These are phyloP conservation scores for Blastocystis hominis DNA, from an alignment of 352 stramenopile genomes.

Conservation along the genomic window DNA sequence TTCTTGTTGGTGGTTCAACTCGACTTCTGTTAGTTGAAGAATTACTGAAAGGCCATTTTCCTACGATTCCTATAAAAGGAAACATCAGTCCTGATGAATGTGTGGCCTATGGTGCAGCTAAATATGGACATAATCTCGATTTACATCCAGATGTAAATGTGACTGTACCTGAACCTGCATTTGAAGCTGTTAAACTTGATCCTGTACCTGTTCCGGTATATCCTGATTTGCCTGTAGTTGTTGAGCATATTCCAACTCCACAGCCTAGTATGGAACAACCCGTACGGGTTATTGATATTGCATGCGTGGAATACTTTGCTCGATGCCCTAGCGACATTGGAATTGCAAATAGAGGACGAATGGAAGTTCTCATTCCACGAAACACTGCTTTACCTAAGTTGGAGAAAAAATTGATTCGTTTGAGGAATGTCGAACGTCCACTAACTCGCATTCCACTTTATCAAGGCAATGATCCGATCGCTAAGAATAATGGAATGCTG, in stretches of 20 bases:
- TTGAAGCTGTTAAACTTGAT: no score
- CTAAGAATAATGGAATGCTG: not conserved
- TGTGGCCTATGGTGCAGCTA: slow-evolving; percentile 51
- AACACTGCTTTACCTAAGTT: not conserved
- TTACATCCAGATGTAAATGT: no score
- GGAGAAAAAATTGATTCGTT: not conserved
- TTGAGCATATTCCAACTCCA: no score
- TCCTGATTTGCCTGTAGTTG: no score
- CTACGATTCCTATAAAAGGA: not conserved
- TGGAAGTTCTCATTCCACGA: not conserved
- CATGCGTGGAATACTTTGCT: no score
- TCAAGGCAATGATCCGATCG: not conserved
- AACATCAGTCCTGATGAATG: slow-evolving; percentile 54
- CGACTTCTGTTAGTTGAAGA: slow-evolving; percentile 1
- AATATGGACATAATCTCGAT: slow-evolving; percentile 2
- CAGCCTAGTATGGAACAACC: no score
- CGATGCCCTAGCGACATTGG: not conserved
- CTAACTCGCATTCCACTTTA: not conserved
- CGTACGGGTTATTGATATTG: no score
- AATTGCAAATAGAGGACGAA: not conserved
- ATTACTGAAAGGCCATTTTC: slow-evolving; percentile 16
- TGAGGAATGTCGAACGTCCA: not conserved
- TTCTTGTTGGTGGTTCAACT: slow-evolving; percentile 52
- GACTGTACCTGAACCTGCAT: no score
- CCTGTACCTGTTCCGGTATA: no score